Conservation (phyloP, 805 yeast species). For the Pichia californica region DNA sequence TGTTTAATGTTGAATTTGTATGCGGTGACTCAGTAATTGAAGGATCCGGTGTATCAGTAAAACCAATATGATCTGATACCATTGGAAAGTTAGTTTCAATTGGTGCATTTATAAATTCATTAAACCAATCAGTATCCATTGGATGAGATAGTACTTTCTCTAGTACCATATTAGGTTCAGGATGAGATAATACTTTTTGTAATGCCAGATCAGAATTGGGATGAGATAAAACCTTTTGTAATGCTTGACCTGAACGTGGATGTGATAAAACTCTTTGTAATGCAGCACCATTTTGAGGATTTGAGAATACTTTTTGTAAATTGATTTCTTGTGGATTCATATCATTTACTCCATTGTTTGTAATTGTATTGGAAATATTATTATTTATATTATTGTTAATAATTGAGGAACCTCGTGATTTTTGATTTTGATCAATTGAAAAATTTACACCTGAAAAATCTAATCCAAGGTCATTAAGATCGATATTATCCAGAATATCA, state of each 20-base stretch:
- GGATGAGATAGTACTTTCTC: slow-evolving; percentile 12
- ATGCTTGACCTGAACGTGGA: slow-evolving; percentile 14
- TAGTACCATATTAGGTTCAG: slow-evolving; percentile 12
- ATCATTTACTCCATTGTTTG: too few species aligned
- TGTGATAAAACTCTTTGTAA: slow-evolving; percentile 15
- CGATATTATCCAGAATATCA: slow-evolving; percentile 22
- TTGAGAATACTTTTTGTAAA: slow-evolving; percentile 13
- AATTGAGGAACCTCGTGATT: neutral
- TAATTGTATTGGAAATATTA: neutral
- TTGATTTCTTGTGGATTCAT: slow-evolving; percentile 6
- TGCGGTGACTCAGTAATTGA: slow-evolving; percentile 19
- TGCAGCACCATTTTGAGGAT: slow-evolving; percentile 14
- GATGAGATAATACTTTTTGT: slow-evolving; percentile 16
- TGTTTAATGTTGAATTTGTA: neutral
- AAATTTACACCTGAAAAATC: slow-evolving; percentile 12
- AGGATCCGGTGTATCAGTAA: slow-evolving; percentile 35
- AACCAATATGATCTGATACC: slow-evolving; percentile 55
- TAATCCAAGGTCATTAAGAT: slow-evolving; percentile 21
- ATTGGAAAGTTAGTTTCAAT: slow-evolving; percentile 50
- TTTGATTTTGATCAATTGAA: slow-evolving; percentile 5
- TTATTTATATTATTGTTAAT: neutral
- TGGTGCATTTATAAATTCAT: slow-evolving; percentile 64
- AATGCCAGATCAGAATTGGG: slow-evolving; percentile 15
- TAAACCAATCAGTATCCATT: slow-evolving; percentile 51
- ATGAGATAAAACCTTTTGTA: slow-evolving; percentile 15